Evolutionary conservation across 768 basidiomycete genomes (phyloP).

Genomic region (Sarcodon aspratus): DNA sequence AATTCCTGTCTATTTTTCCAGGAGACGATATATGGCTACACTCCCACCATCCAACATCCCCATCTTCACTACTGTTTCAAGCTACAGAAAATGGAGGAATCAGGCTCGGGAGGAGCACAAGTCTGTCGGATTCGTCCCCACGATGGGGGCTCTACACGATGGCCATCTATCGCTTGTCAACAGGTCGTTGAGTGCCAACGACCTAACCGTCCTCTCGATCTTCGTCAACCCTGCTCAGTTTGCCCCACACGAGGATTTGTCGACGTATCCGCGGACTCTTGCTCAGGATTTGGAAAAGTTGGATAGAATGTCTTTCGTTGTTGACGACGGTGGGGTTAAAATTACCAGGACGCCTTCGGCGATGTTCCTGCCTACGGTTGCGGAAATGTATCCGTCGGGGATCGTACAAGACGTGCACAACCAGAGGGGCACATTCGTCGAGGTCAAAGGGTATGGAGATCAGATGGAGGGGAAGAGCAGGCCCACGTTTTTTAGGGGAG

Average conservation of each 20-base stretch:
- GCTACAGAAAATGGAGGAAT: slow-evolving; percentile 66
- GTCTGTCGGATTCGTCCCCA: slow-evolving; percentile 89
- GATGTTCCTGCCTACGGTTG: slow-evolving; percentile 69
- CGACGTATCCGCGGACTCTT: slow-evolving; percentile 84
- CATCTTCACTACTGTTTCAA: slow-evolving; percentile 46
- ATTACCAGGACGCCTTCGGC: slow-evolving; percentile 37
- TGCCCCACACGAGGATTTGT: slow-evolving; percentile 89
- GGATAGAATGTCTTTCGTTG: slow-evolving; percentile 17
- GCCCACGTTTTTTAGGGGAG: slow-evolving; percentile 91
- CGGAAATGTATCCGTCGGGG: slow-evolving; percentile 90
- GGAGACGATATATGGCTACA: neutral
- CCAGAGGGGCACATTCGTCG: slow-evolving; percentile 85
- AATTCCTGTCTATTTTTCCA: too few species aligned
- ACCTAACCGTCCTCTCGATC: slow-evolving; percentile 84
- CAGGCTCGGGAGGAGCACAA: slow-evolving; percentile 43
- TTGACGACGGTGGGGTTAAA: slow-evolving; percentile 10
- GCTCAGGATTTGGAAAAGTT: slow-evolving; percentile 62
- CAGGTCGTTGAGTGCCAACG: slow-evolving; percentile 65
- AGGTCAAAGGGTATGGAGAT: slow-evolving; percentile 83
- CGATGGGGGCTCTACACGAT: slow-evolving; percentile 94
- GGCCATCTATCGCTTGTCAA: slow-evolving; percentile 87
- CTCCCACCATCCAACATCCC: slow-evolving; percentile 25
- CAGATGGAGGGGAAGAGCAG: slow-evolving; percentile 88
- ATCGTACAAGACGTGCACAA: slow-evolving; percentile 62
- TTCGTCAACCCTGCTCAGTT: slow-evolving; percentile 99